Conservation (phyloP, 352 stramenopile genomes). For the Globisporangium ultimum region DNA sequence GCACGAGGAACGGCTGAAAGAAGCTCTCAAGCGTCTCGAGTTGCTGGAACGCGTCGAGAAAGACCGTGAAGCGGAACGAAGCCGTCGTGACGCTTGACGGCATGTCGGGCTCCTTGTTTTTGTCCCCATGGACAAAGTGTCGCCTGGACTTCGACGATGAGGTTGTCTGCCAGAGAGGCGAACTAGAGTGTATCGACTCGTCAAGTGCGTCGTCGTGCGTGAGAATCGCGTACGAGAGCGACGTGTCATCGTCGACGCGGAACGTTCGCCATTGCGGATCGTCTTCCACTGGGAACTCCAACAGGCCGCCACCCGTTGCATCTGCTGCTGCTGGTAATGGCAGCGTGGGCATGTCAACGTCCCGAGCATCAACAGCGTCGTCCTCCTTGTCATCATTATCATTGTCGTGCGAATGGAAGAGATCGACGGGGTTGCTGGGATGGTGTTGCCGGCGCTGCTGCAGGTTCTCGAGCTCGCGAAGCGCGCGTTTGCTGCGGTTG, state of each 20-base stretch:
- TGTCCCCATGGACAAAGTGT: not conserved
- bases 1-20: constrained; percentile 49
- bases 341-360: not conserved
- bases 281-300: constrained; percentile 28
- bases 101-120: constrained; percentile 8
- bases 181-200: not conserved
- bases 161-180: too few species aligned
- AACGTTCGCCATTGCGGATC: constrained; percentile 41
- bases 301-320: constrained; percentile 8
- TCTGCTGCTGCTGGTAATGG: constrained; percentile 6
- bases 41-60: constrained; percentile 63
- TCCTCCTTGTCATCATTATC: not conserved
- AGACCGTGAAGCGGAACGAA: constrained; percentile 57
- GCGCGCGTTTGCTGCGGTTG: constrained; percentile 58
- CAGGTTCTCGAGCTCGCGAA: constrained; percentile 50
- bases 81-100: constrained; percentile 14
- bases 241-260: constrained; percentile 38
- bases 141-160: not conserved
- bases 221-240: constrained; percentile 48
- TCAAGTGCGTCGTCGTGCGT: constrained; percentile 25
- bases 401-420: not conserved
- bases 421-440: not conserved
- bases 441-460: constrained; percentile 14
- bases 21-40: constrained; percentile 58
- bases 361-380: not conserved